These are phyloP conservation scores for Podosphaera xanthii DNA, from an alignment of 2,329 filamentous ascomycete genomes.

Conservation along the genomic window DNA sequence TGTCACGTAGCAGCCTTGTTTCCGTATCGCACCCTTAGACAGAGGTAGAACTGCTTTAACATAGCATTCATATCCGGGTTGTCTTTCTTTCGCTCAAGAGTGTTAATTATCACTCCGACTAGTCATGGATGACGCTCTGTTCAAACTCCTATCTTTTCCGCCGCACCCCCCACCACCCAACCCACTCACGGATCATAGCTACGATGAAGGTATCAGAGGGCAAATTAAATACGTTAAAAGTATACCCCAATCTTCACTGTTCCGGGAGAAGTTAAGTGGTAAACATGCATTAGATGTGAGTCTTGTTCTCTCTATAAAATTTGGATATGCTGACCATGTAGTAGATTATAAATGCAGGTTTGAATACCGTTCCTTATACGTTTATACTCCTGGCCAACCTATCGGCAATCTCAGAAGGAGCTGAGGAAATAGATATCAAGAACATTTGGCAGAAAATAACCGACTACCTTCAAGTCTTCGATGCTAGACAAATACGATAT, in stretches of 20 bases:
- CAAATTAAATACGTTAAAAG: conserved; percentile 19
- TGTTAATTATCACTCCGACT: neutral
- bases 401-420: conserved; percentile 16
- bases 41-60: no score
- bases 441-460: conserved; percentile 26
- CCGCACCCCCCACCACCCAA: conserved; percentile 16
- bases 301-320: neutral
- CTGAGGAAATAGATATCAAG: conserved; percentile 7
- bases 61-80: no score
- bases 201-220: conserved; percentile 21
- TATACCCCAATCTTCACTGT: conserved; percentile 15
- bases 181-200: conserved; percentile 19
- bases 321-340: conserved; percentile 3
- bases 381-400: conserved; percentile 28
- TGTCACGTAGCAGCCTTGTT: no score
- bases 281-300: conserved; percentile 19
- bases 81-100: no score
- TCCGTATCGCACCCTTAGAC: no score
- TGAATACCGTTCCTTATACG: conserved; percentile 36
- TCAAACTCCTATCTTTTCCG: conserved; percentile 19
- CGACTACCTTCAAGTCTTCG: conserved; percentile 20
- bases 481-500: conserved; percentile 31
- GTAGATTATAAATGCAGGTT: conserved; percentile 23
- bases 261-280: conserved; percentile 15
- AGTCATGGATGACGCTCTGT: conserved; percentile 17